Conservation (phyloP, 148 eudicot species). For the Polygonum maritimum region DNA sequence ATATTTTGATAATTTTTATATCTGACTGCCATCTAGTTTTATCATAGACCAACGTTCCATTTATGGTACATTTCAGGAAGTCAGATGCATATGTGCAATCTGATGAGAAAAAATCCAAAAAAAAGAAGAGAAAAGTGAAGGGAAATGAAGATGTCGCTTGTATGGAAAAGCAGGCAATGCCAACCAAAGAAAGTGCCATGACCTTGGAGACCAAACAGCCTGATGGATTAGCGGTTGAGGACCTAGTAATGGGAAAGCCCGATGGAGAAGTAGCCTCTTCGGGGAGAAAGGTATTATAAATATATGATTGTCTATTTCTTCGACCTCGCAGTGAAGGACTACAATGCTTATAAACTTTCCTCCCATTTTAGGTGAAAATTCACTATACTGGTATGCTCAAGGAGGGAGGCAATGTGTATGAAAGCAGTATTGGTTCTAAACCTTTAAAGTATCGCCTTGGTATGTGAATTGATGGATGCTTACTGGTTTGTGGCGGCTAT, state of each 20-base stretch:
- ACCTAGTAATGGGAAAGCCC: constrained; percentile 19
- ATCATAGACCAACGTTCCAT: not conserved
- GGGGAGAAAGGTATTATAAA: constrained; percentile 25
- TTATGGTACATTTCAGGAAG: constrained; percentile 17
- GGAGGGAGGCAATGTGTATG: constrained; percentile 43
- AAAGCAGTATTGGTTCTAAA: constrained; percentile 41
- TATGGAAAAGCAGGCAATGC: constrained; percentile 1
- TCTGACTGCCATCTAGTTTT: not conserved
- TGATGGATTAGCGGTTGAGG: constrained; percentile 32
- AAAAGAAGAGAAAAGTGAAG: constrained; percentile 28
- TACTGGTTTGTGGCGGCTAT: not conserved
- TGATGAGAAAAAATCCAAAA: constrained; percentile 39
- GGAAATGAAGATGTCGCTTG: constrained; percentile 17
- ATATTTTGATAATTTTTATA: not conserved
- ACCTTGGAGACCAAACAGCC: constrained; percentile 14
- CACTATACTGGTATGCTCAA: constrained; percentile 50
- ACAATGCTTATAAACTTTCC: not conserved
- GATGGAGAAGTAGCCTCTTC: constrained; percentile 27
- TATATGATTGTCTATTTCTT: not conserved
- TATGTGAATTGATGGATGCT: constrained; percentile 18
- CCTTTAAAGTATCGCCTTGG: constrained; percentile 68
- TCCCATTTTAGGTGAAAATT: constrained; percentile 45
- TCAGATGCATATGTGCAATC: constrained; percentile 24
- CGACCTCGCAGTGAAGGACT: not conserved
- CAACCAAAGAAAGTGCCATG: constrained; percentile 8